phyloP scores from a whole-genome alignment of 805 yeast genomes.

The Millerago galiae region DNA sequence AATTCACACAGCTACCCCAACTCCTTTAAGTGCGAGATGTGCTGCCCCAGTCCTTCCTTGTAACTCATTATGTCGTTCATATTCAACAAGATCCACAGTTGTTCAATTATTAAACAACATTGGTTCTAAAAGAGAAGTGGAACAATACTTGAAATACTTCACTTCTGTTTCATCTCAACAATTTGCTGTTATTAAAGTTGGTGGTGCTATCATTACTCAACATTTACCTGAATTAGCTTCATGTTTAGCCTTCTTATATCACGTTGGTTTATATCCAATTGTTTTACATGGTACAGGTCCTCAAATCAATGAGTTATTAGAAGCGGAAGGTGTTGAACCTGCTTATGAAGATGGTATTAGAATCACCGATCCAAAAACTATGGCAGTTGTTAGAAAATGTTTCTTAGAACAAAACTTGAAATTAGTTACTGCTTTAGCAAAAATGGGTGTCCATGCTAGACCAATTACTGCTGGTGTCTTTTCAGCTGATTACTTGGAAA shows the following conservation, averaged over 20 bases:
- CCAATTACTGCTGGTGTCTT: slow-evolving; percentile 98
- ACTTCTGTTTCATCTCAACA: slow-evolving; percentile 95
- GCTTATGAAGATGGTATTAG: slow-evolving; percentile 95
- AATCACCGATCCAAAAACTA: slow-evolving; percentile 88
- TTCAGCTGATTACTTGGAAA: slow-evolving; percentile 84
- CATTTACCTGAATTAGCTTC: slow-evolving; percentile 91
- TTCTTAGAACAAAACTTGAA: slow-evolving; percentile 93
- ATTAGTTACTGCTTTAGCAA: slow-evolving; percentile 91
- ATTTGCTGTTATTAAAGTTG: slow-evolving; percentile 97
- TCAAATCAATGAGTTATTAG: slow-evolving; percentile 90
- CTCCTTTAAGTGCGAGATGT: slow-evolving; percentile 6
- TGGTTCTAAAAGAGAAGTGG: slow-evolving; percentile 96
- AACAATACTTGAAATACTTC: slow-evolving; percentile 93
- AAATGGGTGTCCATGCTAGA: slow-evolving; percentile 95
- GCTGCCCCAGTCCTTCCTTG: slow-evolving; percentile 11
- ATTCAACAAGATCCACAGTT: slow-evolving; percentile 88
- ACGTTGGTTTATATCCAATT: slow-evolving; percentile 94
- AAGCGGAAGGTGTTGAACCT: slow-evolving; percentile 92
- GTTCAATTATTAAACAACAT: slow-evolving; percentile 92
- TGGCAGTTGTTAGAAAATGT: slow-evolving; percentile 93
- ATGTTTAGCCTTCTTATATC: slow-evolving; percentile 91
- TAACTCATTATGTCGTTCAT: slow-evolving; percentile 21
- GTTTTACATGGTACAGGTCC: slow-evolving; percentile 99
- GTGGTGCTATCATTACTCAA: slow-evolving; percentile 97
- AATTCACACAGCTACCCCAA: background rate